These are phyloP conservation scores for Zhuliangozyma parablackwelliae DNA, from an alignment of 1,139 yeast species.

Conservation along the genomic window DNA sequence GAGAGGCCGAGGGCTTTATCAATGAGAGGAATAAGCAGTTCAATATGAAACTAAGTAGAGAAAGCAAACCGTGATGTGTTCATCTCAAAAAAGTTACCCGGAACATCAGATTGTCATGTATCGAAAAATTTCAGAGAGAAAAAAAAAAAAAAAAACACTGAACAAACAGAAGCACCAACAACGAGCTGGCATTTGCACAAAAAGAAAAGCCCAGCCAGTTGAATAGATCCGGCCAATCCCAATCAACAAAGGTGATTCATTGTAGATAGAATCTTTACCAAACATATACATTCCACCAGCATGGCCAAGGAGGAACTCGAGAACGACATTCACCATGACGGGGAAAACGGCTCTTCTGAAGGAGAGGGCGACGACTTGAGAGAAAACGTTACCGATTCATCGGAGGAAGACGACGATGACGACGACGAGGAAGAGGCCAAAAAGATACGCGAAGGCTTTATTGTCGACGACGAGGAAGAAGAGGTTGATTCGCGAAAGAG, in stretches of 20 bases:
- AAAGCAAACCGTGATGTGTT: no score
- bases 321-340: constrained; percentile 33
- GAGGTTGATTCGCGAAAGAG: constrained; percentile 40
- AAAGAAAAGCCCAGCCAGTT: no score
- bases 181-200: no score
- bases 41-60: constrained; percentile 52
- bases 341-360: constrained; percentile 12
- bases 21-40: constrained; percentile 79
- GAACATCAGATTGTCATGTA: no score
- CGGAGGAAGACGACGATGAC: constrained; percentile 72
- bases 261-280: no score
- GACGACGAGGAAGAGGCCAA: constrained; percentile 73
- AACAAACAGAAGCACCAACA: no score
- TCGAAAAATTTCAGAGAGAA: neutral
- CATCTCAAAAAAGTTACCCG: no score
- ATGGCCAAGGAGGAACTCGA: constrained; percentile 28
- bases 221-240: no score
- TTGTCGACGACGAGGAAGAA: constrained; percentile 85
- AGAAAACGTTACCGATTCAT: constrained; percentile 47
- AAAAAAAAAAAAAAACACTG: neutral
- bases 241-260: no score
- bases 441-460: constrained; percentile 84
- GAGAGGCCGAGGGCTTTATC: constrained; percentile 39
- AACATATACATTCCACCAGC: neutral
- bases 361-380: constrained; percentile 40